phyloP scores from a whole-genome alignment of 106 monocot species.

The Gastrodia elata region DNA sequence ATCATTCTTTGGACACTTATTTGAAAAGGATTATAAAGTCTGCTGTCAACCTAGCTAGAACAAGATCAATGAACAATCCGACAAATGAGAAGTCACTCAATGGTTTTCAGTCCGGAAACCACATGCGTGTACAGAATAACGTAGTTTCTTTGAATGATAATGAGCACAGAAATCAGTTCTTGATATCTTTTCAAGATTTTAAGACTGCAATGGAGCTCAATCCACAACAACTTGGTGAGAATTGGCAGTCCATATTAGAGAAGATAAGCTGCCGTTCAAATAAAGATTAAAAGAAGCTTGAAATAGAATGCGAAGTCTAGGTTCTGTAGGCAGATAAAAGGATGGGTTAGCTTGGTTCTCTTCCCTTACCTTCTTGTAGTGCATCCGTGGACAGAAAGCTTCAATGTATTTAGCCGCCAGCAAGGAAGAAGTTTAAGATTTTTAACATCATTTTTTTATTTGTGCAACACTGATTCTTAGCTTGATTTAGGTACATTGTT shows the following conservation, averaged over 20 bases:
- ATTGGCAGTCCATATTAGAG: conserved; percentile 57
- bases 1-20: conserved; percentile 55
- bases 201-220: conserved; percentile 63
- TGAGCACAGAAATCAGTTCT: conserved; percentile 11
- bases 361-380: not conserved
- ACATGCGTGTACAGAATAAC: conserved; percentile 22
- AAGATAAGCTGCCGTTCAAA: conserved; percentile 44
- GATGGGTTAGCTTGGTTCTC: not conserved
- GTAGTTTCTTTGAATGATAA: not conserved
- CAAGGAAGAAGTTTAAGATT: not conserved
- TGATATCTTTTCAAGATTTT: conserved; percentile 48
- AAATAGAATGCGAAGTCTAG: not conserved
- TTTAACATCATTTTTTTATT: not conserved
- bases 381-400: not conserved
- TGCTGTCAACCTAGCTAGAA: conserved; percentile 34
- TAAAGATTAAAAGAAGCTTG: conserved; percentile 33
- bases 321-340: not conserved
- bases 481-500: not conserved
- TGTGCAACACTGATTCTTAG: not conserved
- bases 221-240: conserved; percentile 51
- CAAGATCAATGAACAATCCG: conserved; percentile 18
- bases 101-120: conserved; percentile 32
- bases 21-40: conserved; percentile 50
- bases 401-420: not conserved
- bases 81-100: conserved; percentile 28